Evolutionary conservation across 2,329 filamentous ascomycete species (phyloP).

Genomic region (Xylaria sp.): DNA sequence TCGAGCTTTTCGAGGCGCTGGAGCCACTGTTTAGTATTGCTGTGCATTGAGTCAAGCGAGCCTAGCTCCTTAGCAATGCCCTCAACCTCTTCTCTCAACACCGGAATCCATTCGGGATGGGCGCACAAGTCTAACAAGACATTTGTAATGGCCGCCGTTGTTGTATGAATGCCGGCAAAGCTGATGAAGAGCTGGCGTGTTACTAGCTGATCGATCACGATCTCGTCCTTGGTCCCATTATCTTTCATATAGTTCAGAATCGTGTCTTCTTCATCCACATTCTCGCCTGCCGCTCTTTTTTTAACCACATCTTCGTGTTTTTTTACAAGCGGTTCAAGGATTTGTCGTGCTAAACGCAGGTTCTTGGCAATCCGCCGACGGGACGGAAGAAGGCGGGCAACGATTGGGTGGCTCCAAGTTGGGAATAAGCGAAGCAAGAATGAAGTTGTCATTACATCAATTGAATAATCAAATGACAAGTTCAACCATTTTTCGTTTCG

Average conservation of each 20-base stretch:
- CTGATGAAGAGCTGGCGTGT: slow-evolving; percentile 22
- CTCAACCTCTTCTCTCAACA: slow-evolving; percentile 32
- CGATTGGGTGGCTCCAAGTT: slow-evolving; percentile 22
- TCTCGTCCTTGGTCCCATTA: slow-evolving; percentile 20
- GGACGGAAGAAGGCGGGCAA: slow-evolving; percentile 53
- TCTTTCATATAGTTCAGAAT: slow-evolving; percentile 36
- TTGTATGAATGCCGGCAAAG: slow-evolving; percentile 24
- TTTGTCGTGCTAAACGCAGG: not conserved
- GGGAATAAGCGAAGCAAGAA: slow-evolving; percentile 35
- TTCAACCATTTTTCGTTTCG: slow-evolving; percentile 22
- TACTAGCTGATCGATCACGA: slow-evolving; percentile 8
- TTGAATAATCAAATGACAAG: slow-evolving; percentile 27
- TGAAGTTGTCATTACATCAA: slow-evolving; percentile 27
- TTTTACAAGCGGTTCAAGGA: slow-evolving; percentile 18
- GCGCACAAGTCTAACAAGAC: slow-evolving; percentile 34
- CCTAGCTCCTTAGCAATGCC: slow-evolving; percentile 16
- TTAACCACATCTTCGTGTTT: slow-evolving; percentile 11
- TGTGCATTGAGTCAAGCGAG: not conserved
- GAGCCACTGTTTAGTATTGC: slow-evolving; percentile 23
- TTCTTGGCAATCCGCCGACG: slow-evolving; percentile 16
- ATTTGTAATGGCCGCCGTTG: slow-evolving; percentile 10
- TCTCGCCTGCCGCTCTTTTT: slow-evolving; percentile 2
- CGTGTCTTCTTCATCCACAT: slow-evolving; percentile 27
- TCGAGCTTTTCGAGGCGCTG: slow-evolving; percentile 29
- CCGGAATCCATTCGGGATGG: slow-evolving; percentile 32